Evolutionary conservation across 306 rosid species (phyloP).

Genomic region (Sphenostylis stenocarpa): DNA sequence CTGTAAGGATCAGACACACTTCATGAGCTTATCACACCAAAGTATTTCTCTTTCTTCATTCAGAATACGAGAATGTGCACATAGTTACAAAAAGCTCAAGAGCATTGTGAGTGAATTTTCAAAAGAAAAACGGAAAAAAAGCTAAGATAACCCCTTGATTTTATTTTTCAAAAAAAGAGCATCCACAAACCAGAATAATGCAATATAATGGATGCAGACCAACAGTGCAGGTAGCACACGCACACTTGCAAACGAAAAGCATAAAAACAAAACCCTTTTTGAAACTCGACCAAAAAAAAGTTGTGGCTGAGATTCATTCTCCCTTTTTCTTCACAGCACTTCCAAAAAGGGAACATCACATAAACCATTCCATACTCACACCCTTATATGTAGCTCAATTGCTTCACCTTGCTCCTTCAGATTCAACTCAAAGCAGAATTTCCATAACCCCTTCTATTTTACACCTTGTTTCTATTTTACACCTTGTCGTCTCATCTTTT

Average conservation of each 20-base stretch:
- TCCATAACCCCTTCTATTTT: background rate
- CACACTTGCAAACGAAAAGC: conserved; percentile 48
- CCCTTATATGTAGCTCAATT: conserved; percentile 11
- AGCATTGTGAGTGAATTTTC: conserved; percentile 27
- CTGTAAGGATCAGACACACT: conserved; percentile 28
- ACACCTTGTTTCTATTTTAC: too few relatives aligned
- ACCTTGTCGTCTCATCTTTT: background rate
- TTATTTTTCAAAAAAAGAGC: conserved; percentile 41
- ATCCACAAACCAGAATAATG: conserved; percentile 53
- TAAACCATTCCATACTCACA: background rate
- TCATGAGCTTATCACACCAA: background rate
- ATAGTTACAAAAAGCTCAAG: conserved; percentile 43
- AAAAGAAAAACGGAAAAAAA: too few relatives aligned
- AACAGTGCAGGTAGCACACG: conserved; percentile 33
- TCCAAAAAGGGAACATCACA: conserved; percentile 30
- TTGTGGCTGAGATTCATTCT: conserved; percentile 70
- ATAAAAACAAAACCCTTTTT: conserved; percentile 53
- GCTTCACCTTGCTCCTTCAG: background rate
- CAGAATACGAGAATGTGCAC: background rate
- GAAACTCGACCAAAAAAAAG: conserved; percentile 34
- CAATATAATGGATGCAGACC: background rate
- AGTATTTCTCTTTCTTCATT: conserved; percentile 9
- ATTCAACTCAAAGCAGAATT: background rate
- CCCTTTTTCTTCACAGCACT: conserved; percentile 30
- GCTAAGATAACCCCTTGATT: conserved; percentile 3